Conservation (phyloP, 495 filamentous ascomycete genomes). For the Podospora bellae-mahoneyi region DNA sequence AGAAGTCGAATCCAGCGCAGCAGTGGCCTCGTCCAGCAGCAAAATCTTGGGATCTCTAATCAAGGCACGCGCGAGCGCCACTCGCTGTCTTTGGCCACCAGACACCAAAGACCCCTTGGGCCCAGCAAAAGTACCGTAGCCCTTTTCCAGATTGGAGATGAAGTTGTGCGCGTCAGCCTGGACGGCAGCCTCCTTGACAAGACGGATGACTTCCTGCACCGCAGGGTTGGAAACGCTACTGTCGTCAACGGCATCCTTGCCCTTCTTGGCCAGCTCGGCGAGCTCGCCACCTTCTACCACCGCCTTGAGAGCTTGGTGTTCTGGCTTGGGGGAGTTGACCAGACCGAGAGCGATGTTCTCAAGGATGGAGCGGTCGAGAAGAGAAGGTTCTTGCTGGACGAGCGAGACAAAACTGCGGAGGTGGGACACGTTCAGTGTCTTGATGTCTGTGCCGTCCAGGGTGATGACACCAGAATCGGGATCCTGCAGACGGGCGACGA, state of each 20-base stretch:
- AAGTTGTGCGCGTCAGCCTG: constrained; percentile 43
- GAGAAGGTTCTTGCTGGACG: constrained; percentile 65
- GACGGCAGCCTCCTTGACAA: constrained; percentile 34
- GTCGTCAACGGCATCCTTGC: constrained; percentile 20
- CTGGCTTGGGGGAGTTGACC: constrained; percentile 51
- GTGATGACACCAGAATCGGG: constrained; percentile 5
- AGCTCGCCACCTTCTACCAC: constrained; percentile 17
- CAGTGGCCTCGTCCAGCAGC: constrained; percentile 88
- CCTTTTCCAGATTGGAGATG: constrained; percentile 35
- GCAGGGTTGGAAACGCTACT: constrained; percentile 26
- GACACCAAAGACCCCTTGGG: constrained; percentile 46
- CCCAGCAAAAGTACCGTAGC: constrained; percentile 49
- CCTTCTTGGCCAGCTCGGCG: constrained; percentile 16
- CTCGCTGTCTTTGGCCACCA: constrained; percentile 60
- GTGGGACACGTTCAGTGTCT: constrained; percentile 54
- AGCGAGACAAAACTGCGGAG: constrained; percentile 57
- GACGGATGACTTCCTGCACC: constrained; percentile 31
- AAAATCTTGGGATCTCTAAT: constrained; percentile 84
- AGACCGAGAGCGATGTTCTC: constrained; percentile 68
- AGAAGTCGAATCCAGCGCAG: constrained; percentile 85
- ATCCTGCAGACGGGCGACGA: constrained; percentile 44
- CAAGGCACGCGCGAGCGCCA: constrained; percentile 74
- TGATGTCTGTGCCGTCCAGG: constrained; percentile 53
- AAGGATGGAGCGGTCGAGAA: constrained; percentile 62
- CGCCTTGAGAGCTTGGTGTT: constrained; percentile 34